Evolutionary conservation across 208 protist genomes (phyloP), one percentile per base, ranked within the genome.

Genomic region (Kentomonas sorsogonicus): DNA sequence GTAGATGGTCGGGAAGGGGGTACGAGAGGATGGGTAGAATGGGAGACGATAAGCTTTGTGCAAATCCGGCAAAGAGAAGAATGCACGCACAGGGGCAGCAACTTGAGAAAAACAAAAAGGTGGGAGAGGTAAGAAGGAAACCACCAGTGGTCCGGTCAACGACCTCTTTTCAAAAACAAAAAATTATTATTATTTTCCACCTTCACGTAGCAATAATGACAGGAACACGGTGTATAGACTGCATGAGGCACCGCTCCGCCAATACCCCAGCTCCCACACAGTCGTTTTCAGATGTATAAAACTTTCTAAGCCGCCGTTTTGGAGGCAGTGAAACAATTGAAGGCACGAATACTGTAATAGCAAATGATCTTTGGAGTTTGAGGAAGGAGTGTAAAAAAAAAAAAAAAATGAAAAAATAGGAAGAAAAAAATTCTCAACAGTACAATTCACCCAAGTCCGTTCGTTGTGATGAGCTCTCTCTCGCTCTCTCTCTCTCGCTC

Each of bases 231-330:
- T n/a, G n/a, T n/a, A n/a, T n/a, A n/a, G n/a, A 57, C 34, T 50
- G 62, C 46, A 20, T 68, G 41, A 2, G 66, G 30, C 27, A 60
- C 50, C 23, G 62, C 23, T 15, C 50, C 34, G 4, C 36, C 39
- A 0, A 55, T 55, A 30, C 69, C 68, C 23, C 61, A 41, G 29
- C 53, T 51, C 15, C 56, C 45, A 66, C 74, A 15, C 9, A 36
- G 48, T 46, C 18, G 30, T 25, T 16, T 41, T 36, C 25, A 9
- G 34, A 43, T 16, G 18, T 9, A 27, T 23, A n/a, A n/a, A n/a
- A n/a, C n/a, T n/a, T n/a, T n/a, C n/a, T n/a, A n/a, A n/a, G n/a
- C n/a, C n/a, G n/a, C n/a, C n/a, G n/a, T n/a, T n/a, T n/a, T n/a
- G 41, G 27, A 54, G 16, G 16, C 10, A 6, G 18, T 22, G 51